A percentile compares a stretch with the other conserved stretches of the same genome.
phyloP scores from a whole-genome alignment of 768 basidiomycete genomes.

The Mycena vitilis region DNA sequence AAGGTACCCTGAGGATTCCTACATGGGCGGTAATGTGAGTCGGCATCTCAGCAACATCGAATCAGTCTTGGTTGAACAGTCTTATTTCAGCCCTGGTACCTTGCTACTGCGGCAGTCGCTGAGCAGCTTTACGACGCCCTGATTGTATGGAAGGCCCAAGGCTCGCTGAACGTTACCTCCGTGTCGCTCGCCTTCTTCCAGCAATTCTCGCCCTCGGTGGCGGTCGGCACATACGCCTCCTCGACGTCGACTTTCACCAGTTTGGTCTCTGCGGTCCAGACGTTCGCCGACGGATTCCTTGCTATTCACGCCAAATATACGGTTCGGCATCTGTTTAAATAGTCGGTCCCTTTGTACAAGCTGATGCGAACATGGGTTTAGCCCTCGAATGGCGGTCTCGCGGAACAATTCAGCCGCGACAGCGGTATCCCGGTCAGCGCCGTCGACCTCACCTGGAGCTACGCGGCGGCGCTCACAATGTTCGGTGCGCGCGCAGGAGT shows the following conservation, averaged over 20 bases:
- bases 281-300: constrained; percentile 76
- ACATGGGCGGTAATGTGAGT: constrained; percentile 63
- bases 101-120: constrained; percentile 76
- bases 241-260: constrained; percentile 59
- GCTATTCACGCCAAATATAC: constrained; percentile 69
- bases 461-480: constrained; percentile 74
- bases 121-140: constrained; percentile 83
- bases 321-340: too few species aligned
- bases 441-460: constrained; percentile 80
- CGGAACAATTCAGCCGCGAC: constrained; percentile 70
- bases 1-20: constrained; percentile 69
- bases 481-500: constrained; percentile 63
- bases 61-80: not conserved
- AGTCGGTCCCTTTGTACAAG: too few species aligned
- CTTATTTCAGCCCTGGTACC: constrained; percentile 74
- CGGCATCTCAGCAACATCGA: constrained; percentile 1
- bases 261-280: constrained; percentile 60
- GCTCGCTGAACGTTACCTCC: constrained; percentile 63
- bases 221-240: constrained; percentile 64
- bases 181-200: constrained; percentile 79
- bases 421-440: constrained; percentile 69
- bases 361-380: not conserved
- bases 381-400: constrained; percentile 66
- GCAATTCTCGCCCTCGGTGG: constrained; percentile 60
- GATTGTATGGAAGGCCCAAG: constrained; percentile 68